Conservation (phyloP, 495 filamentous ascomycete species). For the Talaromyces stipitatus region DNA sequence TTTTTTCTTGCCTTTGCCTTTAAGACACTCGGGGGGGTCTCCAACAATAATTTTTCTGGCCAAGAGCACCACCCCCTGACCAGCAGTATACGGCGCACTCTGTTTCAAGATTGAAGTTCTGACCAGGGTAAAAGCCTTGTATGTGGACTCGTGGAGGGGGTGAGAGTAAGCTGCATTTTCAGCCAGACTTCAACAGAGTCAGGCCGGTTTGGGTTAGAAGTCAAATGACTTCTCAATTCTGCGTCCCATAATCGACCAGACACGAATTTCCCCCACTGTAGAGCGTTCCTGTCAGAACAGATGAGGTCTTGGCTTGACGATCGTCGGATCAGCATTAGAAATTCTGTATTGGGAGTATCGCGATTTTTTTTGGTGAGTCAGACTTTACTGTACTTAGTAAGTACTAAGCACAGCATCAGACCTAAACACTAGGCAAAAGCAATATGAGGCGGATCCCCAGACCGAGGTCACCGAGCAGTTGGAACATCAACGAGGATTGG, state of each 20-base stretch:
- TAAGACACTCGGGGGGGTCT: background rate
- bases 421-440: background rate
- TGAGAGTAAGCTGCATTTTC: background rate
- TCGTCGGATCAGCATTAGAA: background rate
- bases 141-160: background rate
- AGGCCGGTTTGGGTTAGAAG: background rate
- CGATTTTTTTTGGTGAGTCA: background rate
- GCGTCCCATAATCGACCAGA: background rate
- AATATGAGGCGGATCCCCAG: background rate
- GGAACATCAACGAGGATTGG: background rate
- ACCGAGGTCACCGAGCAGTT: background rate
- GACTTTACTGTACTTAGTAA: background rate
- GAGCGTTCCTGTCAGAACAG: background rate
- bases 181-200: background rate
- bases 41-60: background rate
- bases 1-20: background rate
- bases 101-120: background rate
- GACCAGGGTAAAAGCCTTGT: background rate
- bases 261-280: background rate
- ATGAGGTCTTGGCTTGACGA: background rate
- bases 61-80: background rate
- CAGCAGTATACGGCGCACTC: background rate
- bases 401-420: background rate
- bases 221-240: constrained; percentile 4
- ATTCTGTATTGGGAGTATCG: background rate